phyloP scores from a whole-genome alignment of 1,139 yeast species.

The Meyerozyma athensensis region DNA sequence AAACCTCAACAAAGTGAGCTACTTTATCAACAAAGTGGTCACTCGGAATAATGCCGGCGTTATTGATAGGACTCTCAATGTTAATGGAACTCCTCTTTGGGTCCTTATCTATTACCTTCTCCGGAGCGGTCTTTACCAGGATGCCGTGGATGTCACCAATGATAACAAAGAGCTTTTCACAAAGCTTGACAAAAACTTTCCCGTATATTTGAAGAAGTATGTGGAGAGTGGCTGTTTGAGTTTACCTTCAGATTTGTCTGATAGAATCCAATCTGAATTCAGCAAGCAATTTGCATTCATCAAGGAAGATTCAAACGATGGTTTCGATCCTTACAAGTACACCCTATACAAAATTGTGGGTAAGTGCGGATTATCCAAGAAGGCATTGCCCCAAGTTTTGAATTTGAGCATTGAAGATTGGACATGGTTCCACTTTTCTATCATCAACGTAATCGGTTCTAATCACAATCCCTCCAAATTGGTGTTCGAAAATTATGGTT shows the following conservation, averaged over 20 bases:
- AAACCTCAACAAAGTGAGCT: slow-evolving; percentile 63
- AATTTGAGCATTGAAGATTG: slow-evolving; percentile 89
- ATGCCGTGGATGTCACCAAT: slow-evolving; percentile 52
- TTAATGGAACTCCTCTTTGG: slow-evolving; percentile 90
- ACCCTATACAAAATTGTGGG: slow-evolving; percentile 91
- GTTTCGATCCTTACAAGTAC: slow-evolving; percentile 80
- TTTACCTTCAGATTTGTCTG: slow-evolving; percentile 64
- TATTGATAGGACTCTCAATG: slow-evolving; percentile 34
- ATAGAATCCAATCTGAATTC: slow-evolving; percentile 74
- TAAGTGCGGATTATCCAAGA: slow-evolving; percentile 76
- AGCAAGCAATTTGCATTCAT: slow-evolving; percentile 77
- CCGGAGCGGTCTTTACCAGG: slow-evolving; percentile 77
- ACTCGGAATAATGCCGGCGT: slow-evolving; percentile 32
- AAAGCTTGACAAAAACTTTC: slow-evolving; percentile 82
- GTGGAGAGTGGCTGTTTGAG: slow-evolving; percentile 42
- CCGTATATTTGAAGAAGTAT: slow-evolving; percentile 70
- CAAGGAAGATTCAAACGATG: slow-evolving; percentile 25
- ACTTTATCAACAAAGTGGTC: slow-evolving; percentile 55
- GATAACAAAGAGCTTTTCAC: slow-evolving; percentile 52
- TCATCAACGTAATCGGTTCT: slow-evolving; percentile 55
- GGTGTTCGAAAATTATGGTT: slow-evolving; percentile 66
- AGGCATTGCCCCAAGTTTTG: slow-evolving; percentile 66
- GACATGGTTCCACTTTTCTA: slow-evolving; percentile 88
- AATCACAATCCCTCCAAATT: slow-evolving; percentile 39
- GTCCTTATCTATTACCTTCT: slow-evolving; percentile 79